Base-by-base conservation (phyloP, 306 rosid species). In the Cicer yamashitae region DNA sequence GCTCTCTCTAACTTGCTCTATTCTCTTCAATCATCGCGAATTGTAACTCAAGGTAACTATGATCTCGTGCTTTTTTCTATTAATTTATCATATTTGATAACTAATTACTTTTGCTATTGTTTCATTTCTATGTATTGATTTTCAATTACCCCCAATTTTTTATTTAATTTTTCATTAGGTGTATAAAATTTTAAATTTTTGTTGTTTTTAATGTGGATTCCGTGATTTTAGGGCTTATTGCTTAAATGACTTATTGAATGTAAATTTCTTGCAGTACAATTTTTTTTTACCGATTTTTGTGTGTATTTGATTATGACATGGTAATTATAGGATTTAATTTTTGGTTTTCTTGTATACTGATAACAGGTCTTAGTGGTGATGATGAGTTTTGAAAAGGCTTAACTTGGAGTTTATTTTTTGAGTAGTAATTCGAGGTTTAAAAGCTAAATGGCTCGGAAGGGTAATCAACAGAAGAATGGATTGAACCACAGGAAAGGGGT, bases 401-500 rank as follows among this genome's bases (percentile, higher is more conserved):
- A 54, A 77, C 61, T 82, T 43, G 82, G 81, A 46, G 37, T 67
- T 63, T 12, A 9, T 41, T 71, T 77, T 73, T 59, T 58, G 74
- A 81, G 77, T 70, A 47, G 25, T 66, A 58, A 45, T 6, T 37
- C 1, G 22, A 74, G 62, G 53, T 39, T 44, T 77, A 39, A 18
- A 30, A 40, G 68, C 25, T 80, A 44, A 25, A 96, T 96, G 99
- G 98, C 97, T 80, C 89, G 99, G 82, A 96, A 96, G 86, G 91
- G 91, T 76, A 90, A 79, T 83, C 99, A 92, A 68, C 96, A 89
- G 77, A 96, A 91, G 86, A 89, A 90, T 79, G 94, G 94, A 66
- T 8, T 86, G 52, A 90, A 85, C 66, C 84, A 85, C 43, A 90
- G 71, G 81, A 89, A 83, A 70, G 83, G 78, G 48, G 91, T 67